These are phyloP conservation scores for Xerocomus potaroensis DNA, from an alignment of 768 basidiomycete species.

Conservation along the genomic window DNA sequence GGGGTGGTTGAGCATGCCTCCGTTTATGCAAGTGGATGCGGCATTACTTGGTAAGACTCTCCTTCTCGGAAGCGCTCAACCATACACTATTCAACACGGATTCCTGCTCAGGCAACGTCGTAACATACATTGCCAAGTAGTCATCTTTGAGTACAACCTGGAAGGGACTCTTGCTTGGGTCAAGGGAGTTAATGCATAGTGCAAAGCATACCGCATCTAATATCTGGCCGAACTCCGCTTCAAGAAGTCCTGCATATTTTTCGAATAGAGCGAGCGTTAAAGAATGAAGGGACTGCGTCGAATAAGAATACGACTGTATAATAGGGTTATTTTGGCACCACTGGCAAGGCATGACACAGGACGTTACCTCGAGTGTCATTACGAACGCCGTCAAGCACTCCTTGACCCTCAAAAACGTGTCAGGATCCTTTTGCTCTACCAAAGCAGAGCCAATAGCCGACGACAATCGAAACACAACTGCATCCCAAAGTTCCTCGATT, in stretches of 20 bases:
- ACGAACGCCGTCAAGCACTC: constrained; percentile 81
- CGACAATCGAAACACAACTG: constrained; percentile 69
- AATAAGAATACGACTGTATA: constrained; percentile 77
- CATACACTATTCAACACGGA: constrained; percentile 79
- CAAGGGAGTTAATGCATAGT: neutral
- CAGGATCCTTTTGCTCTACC: constrained; percentile 70
- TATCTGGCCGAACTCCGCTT: constrained; percentile 72
- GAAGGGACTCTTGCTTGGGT: neutral
- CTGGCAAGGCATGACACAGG: neutral
- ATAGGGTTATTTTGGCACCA: constrained; percentile 6
- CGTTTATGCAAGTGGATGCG: neutral
- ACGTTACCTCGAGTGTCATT: constrained; percentile 82
- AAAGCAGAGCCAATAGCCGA: constrained; percentile 71
- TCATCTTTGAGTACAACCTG: constrained; percentile 88
- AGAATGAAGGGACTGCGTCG: constrained; percentile 74
- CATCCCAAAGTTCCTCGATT: constrained; percentile 94
- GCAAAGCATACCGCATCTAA: constrained; percentile 67
- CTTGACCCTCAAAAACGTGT: constrained; percentile 78
- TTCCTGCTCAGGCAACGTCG: constrained; percentile 57
- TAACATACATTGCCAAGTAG: constrained; percentile 79
- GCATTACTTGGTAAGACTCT: constrained; percentile 50
- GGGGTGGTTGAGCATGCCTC: constrained; percentile 2
- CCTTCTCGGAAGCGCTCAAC: constrained; percentile 66
- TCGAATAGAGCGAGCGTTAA: constrained; percentile 89
- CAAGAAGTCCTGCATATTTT: constrained; percentile 78